Conservation (phyloP, 352 stramenopile genomes). For the Phytopythium litorale region DNA sequence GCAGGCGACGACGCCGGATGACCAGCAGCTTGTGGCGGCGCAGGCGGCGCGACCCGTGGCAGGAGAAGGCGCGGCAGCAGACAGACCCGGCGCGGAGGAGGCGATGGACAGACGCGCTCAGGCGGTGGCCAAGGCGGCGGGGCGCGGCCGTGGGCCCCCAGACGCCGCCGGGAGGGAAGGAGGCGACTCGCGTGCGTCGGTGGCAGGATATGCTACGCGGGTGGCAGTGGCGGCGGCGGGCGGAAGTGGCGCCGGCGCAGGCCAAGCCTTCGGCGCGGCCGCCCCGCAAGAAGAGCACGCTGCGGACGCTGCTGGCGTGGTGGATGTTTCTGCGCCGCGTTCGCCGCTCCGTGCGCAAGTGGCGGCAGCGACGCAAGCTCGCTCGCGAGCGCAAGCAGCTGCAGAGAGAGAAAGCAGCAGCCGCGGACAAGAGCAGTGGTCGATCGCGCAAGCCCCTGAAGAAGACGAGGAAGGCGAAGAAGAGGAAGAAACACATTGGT, state of each 20-base stretch:
- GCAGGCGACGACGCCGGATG: background rate
- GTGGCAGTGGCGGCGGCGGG: background rate
- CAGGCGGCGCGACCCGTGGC: background rate
- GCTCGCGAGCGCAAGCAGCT: background rate
- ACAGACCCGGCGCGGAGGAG: background rate
- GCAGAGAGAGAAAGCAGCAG: background rate
- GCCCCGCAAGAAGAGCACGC: background rate
- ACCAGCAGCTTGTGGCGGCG: slow-evolving; percentile 4
- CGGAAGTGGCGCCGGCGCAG: background rate
- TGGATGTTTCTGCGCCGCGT: background rate
- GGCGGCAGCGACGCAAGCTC: slow-evolving; percentile 2
- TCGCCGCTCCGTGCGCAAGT: background rate
- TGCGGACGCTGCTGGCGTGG: slow-evolving; percentile 1
- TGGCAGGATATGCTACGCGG: background rate
- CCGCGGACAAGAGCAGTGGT: background rate
- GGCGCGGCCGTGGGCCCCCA: background rate
- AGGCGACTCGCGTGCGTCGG: background rate
- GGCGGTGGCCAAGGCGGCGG: background rate
- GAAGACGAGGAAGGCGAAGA: slow-evolving; percentile 2
- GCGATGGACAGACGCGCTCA: background rate
- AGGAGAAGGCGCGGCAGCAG: background rate
- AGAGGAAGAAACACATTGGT: slow-evolving; percentile 4
- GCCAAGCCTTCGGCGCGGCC: background rate
- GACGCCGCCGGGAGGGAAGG: background rate
- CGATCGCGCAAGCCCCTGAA: background rate